Evolutionary conservation across 495 filamentous ascomycete species (phyloP), one percentile per base, ranked within the genome.

Genomic region (Coniosporium apollinis): DNA sequence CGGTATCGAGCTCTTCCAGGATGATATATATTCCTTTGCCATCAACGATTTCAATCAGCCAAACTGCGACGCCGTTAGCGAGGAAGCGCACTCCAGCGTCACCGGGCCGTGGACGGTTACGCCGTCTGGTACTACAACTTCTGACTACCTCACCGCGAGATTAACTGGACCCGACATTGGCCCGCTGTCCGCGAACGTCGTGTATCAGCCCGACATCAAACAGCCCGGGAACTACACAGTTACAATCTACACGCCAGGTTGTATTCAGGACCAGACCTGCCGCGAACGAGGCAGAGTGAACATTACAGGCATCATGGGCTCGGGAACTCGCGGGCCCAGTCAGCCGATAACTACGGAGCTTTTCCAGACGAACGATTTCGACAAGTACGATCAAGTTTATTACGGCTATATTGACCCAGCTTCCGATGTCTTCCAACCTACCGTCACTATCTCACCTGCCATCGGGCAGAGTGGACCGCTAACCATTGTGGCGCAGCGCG

Each of bases 331-430:
- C 25, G 33, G 49, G 7, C 42, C 54, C 5, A 40, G 26, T 17
- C 20, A 59, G 37, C 56, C 67, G 19, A 39, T 62, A 8, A 50
- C 64, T 11, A 57, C 66, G 0, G 52, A 58, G 10, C 52, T 91
- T 9, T 87, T 65, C 50, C 91, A 99, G 59, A 93, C 84, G 13
- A 96, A 96, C 55, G 59, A 83, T 44, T 82, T 75, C 49, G 83
- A 94, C 59, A 99, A 96, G 56, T 93, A 89, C 44, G 91, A 96
- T 48, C 72, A 76, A 37, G 72, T 96, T 39, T 93, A 85, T 52
- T 74, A 71, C 38, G 91, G 85, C 5, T 69, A 68, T 40, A 72
- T 99, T 37, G 84, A 96, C 48, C 74, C 72, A 19, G 75, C 64
- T 42, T 76, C 72, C 21, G 64, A 63, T 43, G 66, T 64, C 15